Evolutionary conservation across 2,329 filamentous ascomycete species (phyloP), one percentile per base, ranked within the genome.

Genomic region (Aspergillus brasiliensis): DNA sequence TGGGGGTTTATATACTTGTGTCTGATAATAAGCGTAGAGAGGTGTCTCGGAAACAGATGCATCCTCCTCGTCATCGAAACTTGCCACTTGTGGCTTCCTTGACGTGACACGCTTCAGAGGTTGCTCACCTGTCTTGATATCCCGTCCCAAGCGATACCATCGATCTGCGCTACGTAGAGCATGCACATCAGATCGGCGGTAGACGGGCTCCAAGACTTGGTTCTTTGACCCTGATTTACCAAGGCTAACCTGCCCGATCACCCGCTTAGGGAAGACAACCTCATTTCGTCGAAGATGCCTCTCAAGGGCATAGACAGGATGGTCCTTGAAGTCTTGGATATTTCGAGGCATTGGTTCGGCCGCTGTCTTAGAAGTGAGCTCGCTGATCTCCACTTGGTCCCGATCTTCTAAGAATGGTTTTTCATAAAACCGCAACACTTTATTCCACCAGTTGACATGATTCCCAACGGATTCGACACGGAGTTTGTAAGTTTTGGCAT

Each of bases 61-160:
- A 8, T 77, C 73, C 21, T 74, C 71, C 17, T 76, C 73, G 23
- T 77, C 74, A 7, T 5, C 13, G 31, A 67, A 27, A 37, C 57
- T 51, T 61, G 65, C 60, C 65, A 19, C 42, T 15, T 72, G 69
- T 74, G 71, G 64, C 75, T 66, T 78, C 75, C 68, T 84, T 3
- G 71, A 83, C 0, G 83, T 80, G 2, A 91, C 78, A 71, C 89
- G 88, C 72, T 97, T 98, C 13, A 91, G 83, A 0, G 95, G 91
- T 58, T 95, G 89, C 73, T 97, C 91, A 13, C 89, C 87, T 0
- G 86, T 78, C 65, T 87, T 91, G 7, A 99, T 86, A 64, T 92
- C 88, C 25, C 92, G 84, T 0, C 95, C 95, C 61, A 94, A 78
- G 2, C 93, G 87, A 74, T 95, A 97, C 96, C 95, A 99, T 64